These are phyloP conservation scores for Allodekkera sacchari DNA, from an alignment of 805 yeast genomes.

Conservation along the genomic window DNA sequence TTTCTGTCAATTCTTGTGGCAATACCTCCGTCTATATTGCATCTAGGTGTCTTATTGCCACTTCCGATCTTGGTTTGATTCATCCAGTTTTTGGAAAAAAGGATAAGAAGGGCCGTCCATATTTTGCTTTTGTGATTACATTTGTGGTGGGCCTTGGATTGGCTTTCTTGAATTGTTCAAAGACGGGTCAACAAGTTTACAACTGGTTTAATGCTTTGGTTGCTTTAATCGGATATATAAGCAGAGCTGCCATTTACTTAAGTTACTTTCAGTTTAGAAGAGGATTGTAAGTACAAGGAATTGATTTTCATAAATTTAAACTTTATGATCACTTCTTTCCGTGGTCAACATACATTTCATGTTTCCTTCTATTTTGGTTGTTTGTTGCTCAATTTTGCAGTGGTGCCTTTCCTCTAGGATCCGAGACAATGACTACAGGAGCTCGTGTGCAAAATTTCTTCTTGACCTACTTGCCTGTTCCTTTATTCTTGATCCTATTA, in stretches of 20 bases:
- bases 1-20: constrained; percentile 48
- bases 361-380: constrained; percentile 38
- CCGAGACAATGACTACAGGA: constrained; percentile 31
- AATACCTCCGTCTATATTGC: constrained; percentile 47
- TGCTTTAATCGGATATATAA: constrained; percentile 53
- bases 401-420: constrained; percentile 51
- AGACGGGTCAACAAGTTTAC: constrained; percentile 49
- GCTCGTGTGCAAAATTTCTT: constrained; percentile 38
- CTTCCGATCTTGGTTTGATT: constrained; percentile 50
- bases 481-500: constrained; percentile 46
- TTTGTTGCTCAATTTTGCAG: constrained; percentile 61
- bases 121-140: constrained; percentile 43
- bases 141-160: constrained; percentile 45
- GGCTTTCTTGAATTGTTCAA: constrained; percentile 56
- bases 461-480: constrained; percentile 49
- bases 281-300: constrained; percentile 49
- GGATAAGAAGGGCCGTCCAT: constrained; percentile 53
- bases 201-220: constrained; percentile 57
- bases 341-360: constrained; percentile 32
- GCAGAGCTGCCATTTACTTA: constrained; percentile 53
- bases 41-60: constrained; percentile 50
- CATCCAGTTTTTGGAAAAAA: constrained; percentile 50
- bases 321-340: constrained; percentile 45
- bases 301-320: constrained; percentile 26
- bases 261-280: constrained; percentile 51